A percentile compares a stretch with the other conserved stretches of the same genome.
These are phyloP conservation scores for Daldinia concentrica DNA, from an alignment of 495 filamentous ascomycete genomes.

Conservation along the genomic window DNA sequence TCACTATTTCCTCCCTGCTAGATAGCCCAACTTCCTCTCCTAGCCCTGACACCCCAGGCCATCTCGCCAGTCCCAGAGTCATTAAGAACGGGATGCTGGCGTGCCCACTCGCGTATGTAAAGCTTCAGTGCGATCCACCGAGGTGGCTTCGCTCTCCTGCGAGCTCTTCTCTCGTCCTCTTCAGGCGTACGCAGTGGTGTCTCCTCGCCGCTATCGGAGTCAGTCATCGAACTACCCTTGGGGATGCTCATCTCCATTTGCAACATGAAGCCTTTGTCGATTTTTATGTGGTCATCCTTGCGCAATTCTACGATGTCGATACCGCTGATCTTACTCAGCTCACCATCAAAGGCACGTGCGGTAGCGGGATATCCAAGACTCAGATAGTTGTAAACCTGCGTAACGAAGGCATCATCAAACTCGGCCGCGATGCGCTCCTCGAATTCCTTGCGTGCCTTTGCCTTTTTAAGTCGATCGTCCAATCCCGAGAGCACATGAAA, in stretches of 20 bases:
- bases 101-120: slow-evolving; percentile 87
- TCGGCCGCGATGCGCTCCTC: slow-evolving; percentile 68
- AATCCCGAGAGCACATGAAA: slow-evolving; percentile 59
- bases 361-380: slow-evolving; percentile 88
- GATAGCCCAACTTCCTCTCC: slow-evolving; percentile 86
- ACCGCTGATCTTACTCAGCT: slow-evolving; percentile 79
- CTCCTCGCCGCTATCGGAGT: slow-evolving; percentile 44
- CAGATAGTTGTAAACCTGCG: slow-evolving; percentile 95
- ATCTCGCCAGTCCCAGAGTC: slow-evolving; percentile 60
- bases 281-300: slow-evolving; percentile 71
- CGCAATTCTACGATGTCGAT: slow-evolving; percentile 72
- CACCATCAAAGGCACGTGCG: slow-evolving; percentile 81
- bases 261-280: slow-evolving; percentile 74
- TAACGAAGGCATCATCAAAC: slow-evolving; percentile 85
- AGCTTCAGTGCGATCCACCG: slow-evolving; percentile 82
- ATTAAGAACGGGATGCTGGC: slow-evolving; percentile 74
- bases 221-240: slow-evolving; percentile 36
- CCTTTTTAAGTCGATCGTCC: slow-evolving; percentile 58
- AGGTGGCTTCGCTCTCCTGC: slow-evolving; percentile 60
- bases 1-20: slow-evolving; percentile 45
- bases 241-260: slow-evolving; percentile 58
- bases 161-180: slow-evolving; percentile 49
- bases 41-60: slow-evolving; percentile 75
- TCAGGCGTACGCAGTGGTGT: slow-evolving; percentile 46
- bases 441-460: slow-evolving; percentile 58